Percentiles rank a stretch among this genome's conserved stretches.
Conservation (phyloP, 768 basidiomycete species). For the Asterophora lycoperdoides region DNA sequence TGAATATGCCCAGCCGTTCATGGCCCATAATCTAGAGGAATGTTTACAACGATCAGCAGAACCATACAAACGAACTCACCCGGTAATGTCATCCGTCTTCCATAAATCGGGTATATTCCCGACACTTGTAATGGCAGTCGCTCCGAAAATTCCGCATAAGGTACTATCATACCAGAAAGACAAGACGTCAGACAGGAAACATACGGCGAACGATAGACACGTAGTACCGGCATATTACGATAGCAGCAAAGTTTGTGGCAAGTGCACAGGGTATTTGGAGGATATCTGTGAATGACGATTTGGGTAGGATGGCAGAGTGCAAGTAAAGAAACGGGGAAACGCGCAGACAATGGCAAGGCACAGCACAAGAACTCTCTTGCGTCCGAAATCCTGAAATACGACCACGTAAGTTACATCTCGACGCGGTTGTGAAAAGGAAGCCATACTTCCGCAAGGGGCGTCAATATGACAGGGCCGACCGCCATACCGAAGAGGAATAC, state of each 20-base stretch:
- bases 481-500: constrained; percentile 19
- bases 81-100: constrained; percentile 15
- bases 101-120: constrained; percentile 20
- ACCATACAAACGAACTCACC: constrained; percentile 4
- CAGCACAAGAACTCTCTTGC: constrained; percentile 17
- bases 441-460: constrained; percentile 18
- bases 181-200: neutral
- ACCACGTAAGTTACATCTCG: neutral
- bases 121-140: constrained; percentile 18
- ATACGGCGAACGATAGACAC: neutral
- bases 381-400: constrained; percentile 17
- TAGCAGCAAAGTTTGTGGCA: constrained; percentile 14
- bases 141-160: constrained; percentile 17
- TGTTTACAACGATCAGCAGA: neutral
- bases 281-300: constrained; percentile 13
- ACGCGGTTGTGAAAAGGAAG: neutral
- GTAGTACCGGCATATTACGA: constrained; percentile 17
- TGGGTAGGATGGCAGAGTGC: constrained; percentile 15
- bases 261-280: constrained; percentile 21
- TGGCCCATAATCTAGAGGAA: constrained; percentile 18
- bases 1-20: constrained; percentile 22
- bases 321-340: constrained; percentile 1
- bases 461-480: constrained; percentile 19
- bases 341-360: constrained; percentile 19
- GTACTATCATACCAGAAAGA: constrained; percentile 4